Base-by-base conservation (phyloP, 2,329 filamentous ascomycete genomes). In the Didymella arachidicola region DNA sequence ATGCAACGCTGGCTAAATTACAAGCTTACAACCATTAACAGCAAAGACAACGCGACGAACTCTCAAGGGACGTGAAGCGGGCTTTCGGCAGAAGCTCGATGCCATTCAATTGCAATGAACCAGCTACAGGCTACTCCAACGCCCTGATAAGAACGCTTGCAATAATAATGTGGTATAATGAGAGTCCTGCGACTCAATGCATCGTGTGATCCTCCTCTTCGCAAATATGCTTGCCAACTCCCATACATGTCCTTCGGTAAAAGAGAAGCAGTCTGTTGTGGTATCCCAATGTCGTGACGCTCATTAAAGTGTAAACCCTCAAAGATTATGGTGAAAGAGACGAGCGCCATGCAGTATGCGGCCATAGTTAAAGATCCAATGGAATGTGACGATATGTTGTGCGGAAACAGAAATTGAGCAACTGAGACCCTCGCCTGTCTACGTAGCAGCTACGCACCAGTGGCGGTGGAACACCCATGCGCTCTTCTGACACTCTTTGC, bases 401-500 rank as follows among this genome's bases (percentile, higher is more conserved):
- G 58, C 61, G 56, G 55, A 59, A 60, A 70, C 63, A 67, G 62
- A 57, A 53, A 63, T 67, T 64, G 66, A 67, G 57, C 58, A 60
- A 62, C 56, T 66, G 39, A n/a, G 45, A 39, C 52, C 53, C 44
- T 60, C 50, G 50, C 52, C 63, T 60, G 55, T 57, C 61, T 72
- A 76, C 54, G 84, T 84, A 16, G 91, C 91, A 59, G 89, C 89
- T 58, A 95, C 89, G 77, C 95, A 99, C 95, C 95, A 99, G 80
- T 98, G 96, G 61, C 95, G 89, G 77, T 99, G 95, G 79, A 93
- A 98, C 27, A 95, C 93, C 95, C 95, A 99, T 10, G 95, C 96
- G 69, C 92, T 96, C 83, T 98, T 98, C 80, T 99, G 95, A 79
- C 95, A 99, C 78, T 99, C 95, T 79, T 99, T 99, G 85, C 93